Conservation (phyloP, 176 grass and related monocot species). For the Eleusine coracana region DNA sequence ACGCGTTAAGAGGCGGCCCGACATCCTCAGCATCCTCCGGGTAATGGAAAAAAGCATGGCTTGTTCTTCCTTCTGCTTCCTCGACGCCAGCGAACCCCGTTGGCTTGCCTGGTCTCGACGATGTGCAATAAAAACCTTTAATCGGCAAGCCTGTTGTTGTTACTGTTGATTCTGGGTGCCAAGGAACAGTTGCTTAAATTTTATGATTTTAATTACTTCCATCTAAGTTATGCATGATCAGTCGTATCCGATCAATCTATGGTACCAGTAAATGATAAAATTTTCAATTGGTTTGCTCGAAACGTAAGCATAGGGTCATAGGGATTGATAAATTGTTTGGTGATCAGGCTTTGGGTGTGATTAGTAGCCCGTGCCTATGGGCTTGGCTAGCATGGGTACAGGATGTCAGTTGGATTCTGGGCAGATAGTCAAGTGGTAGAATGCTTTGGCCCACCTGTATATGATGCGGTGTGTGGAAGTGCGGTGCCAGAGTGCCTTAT, state of each 20-base stretch:
- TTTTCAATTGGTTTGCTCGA: not conserved
- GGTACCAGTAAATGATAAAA: not conserved
- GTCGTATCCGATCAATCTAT: not conserved
- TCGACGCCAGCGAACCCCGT: not conserved
- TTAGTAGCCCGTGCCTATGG: not conserved
- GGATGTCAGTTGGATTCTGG: not conserved
- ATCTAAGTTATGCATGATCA: not conserved
- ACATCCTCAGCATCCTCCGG: conserved; percentile 40
- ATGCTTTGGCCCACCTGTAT: not conserved
- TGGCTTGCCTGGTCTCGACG: not conserved
- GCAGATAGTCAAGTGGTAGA: not conserved
- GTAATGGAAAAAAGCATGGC: not conserved
- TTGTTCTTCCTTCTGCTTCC: not conserved
- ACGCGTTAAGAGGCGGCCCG: conserved; percentile 10
- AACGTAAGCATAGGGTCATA: not conserved
- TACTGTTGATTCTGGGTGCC: not conserved
- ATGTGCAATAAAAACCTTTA: not conserved
- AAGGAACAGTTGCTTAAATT: not conserved
- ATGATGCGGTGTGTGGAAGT: not conserved
- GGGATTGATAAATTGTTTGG: not conserved
- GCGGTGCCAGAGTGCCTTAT: too few relatives aligned
- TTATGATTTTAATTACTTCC: not conserved
- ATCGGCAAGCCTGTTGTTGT: not conserved
- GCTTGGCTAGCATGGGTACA: not conserved
- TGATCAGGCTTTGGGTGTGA: not conserved